phyloP scores from a whole-genome alignment of 805 yeast genomes.

The Hanseniaspora pseudoguilliermondii region DNA sequence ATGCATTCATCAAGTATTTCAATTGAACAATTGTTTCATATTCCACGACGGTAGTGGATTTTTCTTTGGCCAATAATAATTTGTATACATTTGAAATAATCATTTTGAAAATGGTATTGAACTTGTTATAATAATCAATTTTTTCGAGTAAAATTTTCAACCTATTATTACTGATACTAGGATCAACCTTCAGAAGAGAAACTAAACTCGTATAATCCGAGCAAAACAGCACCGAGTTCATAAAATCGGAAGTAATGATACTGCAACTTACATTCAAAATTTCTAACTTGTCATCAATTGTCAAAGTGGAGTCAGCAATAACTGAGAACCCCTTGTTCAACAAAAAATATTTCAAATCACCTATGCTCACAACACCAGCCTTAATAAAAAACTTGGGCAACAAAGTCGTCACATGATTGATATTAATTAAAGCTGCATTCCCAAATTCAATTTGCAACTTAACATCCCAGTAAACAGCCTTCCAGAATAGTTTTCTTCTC shows the following conservation, averaged over 20 bases:
- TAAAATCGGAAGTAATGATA: constrained; percentile 3
- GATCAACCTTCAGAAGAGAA: background rate
- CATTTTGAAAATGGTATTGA: constrained; percentile 1
- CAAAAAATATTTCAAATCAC: constrained; percentile 3
- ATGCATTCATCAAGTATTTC: constrained; percentile 7
- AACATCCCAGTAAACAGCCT: constrained; percentile 8
- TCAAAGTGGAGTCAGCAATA: background rate
- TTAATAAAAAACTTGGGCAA: constrained; percentile 7
- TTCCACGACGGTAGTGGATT: background rate
- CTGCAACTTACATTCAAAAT: background rate
- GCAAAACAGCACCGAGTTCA: background rate
- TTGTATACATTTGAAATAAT: constrained; percentile 1
- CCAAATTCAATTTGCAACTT: constrained; percentile 1
- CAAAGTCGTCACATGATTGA: background rate
- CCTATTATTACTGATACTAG: background rate
- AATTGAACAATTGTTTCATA: background rate
- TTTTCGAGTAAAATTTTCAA: background rate
- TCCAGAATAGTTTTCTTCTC: constrained; percentile 12
- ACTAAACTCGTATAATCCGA: background rate
- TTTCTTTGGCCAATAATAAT: background rate
- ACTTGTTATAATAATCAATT: background rate
- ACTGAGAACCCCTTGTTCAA: background rate
- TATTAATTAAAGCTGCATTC: background rate
- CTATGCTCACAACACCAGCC: constrained; percentile 3
- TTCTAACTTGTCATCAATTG: constrained; percentile 1